Base-by-base conservation (phyloP, 768 basidiomycete species). In the Phanerochaete sordida region DNA sequence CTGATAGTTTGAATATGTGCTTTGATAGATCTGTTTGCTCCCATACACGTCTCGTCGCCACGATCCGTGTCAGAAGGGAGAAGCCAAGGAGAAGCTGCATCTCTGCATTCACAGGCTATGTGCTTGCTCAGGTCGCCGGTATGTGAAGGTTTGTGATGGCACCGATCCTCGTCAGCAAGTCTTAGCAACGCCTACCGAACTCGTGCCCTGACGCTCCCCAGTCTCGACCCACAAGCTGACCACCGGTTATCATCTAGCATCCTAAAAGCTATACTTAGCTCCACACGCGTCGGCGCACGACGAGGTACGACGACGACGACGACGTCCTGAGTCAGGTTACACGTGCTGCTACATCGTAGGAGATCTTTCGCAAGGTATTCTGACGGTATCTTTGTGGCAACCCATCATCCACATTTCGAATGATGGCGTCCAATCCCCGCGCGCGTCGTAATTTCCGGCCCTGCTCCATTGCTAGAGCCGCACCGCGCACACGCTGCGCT, bases 341-440 rank as follows among this genome's bases (percentile, higher is more conserved):
- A 35, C 37, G 53, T 54, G 53, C 35, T 26, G 35, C 53, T 52
- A 9, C 11, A 35, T 37, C 35, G 11, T 11, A 12, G 23, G 24
- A 23, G 35, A 24, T 35, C 35, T 24, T 54, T 54, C 53, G 21
- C 11, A n/a, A 11, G 26, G 37, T 11, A 27, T 54, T 54, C 53
- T 54, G 53, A 54, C 53, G 53, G 53, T 54, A 24, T 54, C 53
- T 37, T 54, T 43, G 53, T 39, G 53, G 37, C 39, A 21, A 39
- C 53, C 13, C 35, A 27, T 26, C 8, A 45, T 45, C 21, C 8
- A 26, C 27, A 23, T 28, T 52, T 13, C 21, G 51, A 35, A 52
- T 52, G 30, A 23, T 33, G 30, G 51, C 33, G 16, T 50, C 28
- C 26, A 15, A 33, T n/a, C 21, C 12, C 19, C 30, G 33, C 28